Conservation (phyloP, 257 asterid species). For the Jacaranda mimosifolia region DNA sequence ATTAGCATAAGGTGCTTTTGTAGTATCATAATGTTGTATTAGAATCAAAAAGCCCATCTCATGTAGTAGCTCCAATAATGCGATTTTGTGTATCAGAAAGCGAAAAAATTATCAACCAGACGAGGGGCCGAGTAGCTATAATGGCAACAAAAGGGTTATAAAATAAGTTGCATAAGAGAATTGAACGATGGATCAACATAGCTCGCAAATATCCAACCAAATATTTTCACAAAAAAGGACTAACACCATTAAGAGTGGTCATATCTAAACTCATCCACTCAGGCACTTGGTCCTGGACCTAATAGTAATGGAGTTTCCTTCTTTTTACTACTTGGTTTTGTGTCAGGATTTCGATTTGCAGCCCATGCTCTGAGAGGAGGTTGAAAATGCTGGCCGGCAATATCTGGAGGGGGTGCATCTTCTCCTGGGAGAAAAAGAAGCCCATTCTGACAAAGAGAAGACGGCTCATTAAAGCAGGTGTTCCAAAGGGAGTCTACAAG, state of each 20-base stretch:
- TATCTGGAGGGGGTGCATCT: constrained; percentile 85
- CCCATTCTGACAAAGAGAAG: constrained; percentile 79
- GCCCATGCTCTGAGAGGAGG: constrained; percentile 89
- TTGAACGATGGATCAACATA: too few relatives aligned
- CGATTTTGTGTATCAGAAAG: too few relatives aligned
- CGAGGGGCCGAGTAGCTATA: too few relatives aligned
- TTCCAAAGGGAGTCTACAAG: constrained; percentile 90
- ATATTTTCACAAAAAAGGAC: not conserved
- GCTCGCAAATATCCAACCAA: not conserved
- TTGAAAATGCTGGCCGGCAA: constrained; percentile 79
- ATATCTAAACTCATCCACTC: not conserved
- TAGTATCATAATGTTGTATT: too few relatives aligned
- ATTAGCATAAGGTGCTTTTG: too few relatives aligned
- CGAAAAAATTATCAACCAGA: too few relatives aligned
- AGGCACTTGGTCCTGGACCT: constrained; percentile 55
- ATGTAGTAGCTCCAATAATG: too few relatives aligned
- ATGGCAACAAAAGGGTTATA: too few relatives aligned
- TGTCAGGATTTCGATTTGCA: constrained; percentile 54
- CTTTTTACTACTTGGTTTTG: constrained; percentile 49
- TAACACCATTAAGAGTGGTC: not conserved
- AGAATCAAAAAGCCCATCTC: too few relatives aligned
- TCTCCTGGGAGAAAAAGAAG: constrained; percentile 81
- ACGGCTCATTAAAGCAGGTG: constrained; percentile 64
- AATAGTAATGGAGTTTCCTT: constrained; percentile 64
- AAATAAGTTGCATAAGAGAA: too few relatives aligned